A percentile compares a stretch with the other conserved stretches of the same genome.
phyloP scores from a whole-genome alignment of 2,329 filamentous ascomycete genomes.

The Neurospora sp. region DNA sequence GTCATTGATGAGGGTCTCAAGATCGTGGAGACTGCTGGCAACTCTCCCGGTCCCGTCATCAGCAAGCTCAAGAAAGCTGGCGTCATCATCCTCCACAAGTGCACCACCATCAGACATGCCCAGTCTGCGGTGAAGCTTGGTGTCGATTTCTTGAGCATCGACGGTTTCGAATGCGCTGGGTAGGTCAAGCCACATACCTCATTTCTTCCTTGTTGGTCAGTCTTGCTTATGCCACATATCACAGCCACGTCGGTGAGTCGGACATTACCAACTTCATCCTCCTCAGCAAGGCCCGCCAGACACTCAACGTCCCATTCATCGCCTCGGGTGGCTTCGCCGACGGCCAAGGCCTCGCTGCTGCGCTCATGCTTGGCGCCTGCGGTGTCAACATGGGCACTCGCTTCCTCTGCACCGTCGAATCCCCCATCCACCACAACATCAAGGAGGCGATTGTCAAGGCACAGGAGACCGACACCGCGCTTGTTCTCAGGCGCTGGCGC shows the following conservation, averaged over 20 bases:
- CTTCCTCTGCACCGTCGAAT: constrained; percentile 93
- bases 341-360: constrained; percentile 84
- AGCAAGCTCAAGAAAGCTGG: constrained; percentile 72
- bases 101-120: constrained; percentile 90
- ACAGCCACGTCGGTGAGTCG: constrained; percentile 66
- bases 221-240: constrained; percentile 1
- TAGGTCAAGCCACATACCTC: constrained; percentile 13
- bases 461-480: constrained; percentile 80
- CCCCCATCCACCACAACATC: constrained; percentile 85
- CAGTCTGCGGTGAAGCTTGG: constrained; percentile 86
- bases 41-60: constrained; percentile 79
- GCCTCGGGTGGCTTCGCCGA: constrained; percentile 94
- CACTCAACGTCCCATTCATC: constrained; percentile 80
- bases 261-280: constrained; percentile 89
- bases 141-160: constrained; percentile 92
- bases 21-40: constrained; percentile 60
- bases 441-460: constrained; percentile 87
- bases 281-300: constrained; percentile 73
- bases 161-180: constrained; percentile 93
- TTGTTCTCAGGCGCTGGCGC: constrained; percentile 82
- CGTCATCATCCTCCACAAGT: constrained; percentile 85
- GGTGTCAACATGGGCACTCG: constrained; percentile 98
- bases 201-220: constrained; percentile 13
- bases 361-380: constrained; percentile 78
- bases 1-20: constrained; percentile 87